These are phyloP conservation scores for Pachysandra terminalis DNA, from an alignment of 164 flowering plant genomes.

Conservation along the genomic window DNA sequence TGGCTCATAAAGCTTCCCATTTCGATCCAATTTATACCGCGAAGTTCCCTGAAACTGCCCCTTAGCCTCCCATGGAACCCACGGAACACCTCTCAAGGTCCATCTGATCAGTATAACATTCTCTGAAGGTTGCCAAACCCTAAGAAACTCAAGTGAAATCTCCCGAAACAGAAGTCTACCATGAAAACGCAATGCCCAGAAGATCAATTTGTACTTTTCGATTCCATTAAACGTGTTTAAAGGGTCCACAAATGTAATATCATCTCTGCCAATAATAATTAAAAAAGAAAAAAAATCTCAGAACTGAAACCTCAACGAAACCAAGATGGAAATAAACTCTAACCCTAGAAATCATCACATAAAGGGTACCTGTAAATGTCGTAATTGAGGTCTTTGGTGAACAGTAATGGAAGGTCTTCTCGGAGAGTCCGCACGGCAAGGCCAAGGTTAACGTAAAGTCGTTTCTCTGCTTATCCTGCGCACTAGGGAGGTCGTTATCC, in stretches of 20 bases:
- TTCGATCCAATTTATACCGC: conserved; percentile 71
- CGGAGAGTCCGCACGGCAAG: conserved; percentile 85
- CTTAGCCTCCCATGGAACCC: conserved; percentile 92
- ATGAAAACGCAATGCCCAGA: conserved; percentile 88
- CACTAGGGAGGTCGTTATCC: conserved; percentile 29
- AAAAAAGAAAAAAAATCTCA: not conserved
- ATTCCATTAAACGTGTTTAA: conserved; percentile 84
- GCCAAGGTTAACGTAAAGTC: conserved; percentile 87
- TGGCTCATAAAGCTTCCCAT: conserved; percentile 86
- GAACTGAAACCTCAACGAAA: not conserved
- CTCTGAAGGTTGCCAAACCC: conserved; percentile 89
- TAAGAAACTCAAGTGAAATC: conserved; percentile 57
- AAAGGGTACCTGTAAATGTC: conserved; percentile 70
- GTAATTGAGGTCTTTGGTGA: conserved; percentile 82
- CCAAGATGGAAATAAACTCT: not conserved
- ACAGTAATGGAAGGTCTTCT: conserved; percentile 76
- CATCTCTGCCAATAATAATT: conserved; percentile 49
- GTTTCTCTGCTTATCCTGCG: conserved; percentile 42
- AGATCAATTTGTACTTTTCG: conserved; percentile 77
- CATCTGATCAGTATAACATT: conserved; percentile 76
- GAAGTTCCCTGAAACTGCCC: conserved; percentile 93
- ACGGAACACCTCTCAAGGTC: conserved; percentile 80
- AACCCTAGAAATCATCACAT: not conserved
- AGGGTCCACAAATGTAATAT: conserved; percentile 77
- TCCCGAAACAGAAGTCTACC: conserved; percentile 73